These are phyloP conservation scores for Maudiozyma barnettii DNA, from an alignment of 805 yeast species.

Conservation along the genomic window DNA sequence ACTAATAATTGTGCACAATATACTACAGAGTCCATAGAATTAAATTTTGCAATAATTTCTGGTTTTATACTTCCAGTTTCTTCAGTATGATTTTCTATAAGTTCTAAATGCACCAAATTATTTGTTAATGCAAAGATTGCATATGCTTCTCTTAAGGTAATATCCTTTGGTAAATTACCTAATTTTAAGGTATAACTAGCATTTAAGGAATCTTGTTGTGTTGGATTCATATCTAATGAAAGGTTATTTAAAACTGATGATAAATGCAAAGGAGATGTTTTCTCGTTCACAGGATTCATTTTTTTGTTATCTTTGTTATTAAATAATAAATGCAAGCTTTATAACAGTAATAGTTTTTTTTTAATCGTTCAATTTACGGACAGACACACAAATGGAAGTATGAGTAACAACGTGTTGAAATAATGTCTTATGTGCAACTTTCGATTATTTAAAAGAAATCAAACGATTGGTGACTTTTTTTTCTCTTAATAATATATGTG, in stretches of 20 bases:
- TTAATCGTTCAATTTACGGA: too few species aligned
- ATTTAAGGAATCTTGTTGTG: conserved; percentile 4
- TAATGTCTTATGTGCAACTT: too few species aligned
- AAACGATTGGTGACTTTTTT: too few species aligned
- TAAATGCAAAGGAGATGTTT: conserved; percentile 23
- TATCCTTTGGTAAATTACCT: conserved; percentile 53
- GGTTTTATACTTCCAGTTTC: conserved; percentile 6
- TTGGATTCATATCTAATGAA: conserved; percentile 10
- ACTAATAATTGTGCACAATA: conserved; percentile 34
- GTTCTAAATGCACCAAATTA: conserved; percentile 44
- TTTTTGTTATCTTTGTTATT: not conserved
- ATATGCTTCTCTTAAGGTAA: conserved; percentile 56
- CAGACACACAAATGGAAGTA: too few species aligned
- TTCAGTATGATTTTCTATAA: conserved; percentile 11
- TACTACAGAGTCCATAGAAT: conserved; percentile 36
- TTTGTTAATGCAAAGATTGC: conserved; percentile 60
- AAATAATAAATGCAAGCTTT: not conserved
- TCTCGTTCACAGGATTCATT: conserved; percentile 6
- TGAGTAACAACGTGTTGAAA: too few species aligned
- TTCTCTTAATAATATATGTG: too few species aligned
- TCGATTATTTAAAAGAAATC: too few species aligned
- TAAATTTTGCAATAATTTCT: conserved; percentile 37
- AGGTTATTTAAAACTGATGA: conserved; percentile 25
- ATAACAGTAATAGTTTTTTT: too few species aligned
- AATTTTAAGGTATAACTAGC: conserved; percentile 31